Evolutionary conservation across 2,329 filamentous ascomycete species (phyloP).

Genomic region (Pestalotiopsis sp.): DNA sequence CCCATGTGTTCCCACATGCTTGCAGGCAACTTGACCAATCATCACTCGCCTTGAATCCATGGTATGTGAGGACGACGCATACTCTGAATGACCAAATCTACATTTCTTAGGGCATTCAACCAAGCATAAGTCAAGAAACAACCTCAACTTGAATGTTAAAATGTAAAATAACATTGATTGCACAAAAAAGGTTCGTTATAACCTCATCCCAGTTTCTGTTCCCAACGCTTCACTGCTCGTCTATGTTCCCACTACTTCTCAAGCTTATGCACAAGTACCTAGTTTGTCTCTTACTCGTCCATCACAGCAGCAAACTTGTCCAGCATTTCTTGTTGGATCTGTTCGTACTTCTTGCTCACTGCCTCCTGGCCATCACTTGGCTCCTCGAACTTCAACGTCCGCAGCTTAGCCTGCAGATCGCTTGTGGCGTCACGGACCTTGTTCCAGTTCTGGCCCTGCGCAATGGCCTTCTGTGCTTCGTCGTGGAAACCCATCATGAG

Average conservation of each 20-base stretch:
- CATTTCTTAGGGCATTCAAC: too few species aligned
- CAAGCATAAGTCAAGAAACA: too few species aligned
- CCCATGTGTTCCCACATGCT: too few species aligned
- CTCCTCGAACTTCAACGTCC: conserved; percentile 96
- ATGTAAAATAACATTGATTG: conserved; percentile 1
- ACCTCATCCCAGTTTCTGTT: background rate
- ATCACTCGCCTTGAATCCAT: too few species aligned
- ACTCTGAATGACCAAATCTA: too few species aligned
- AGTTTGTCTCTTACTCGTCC: conserved; percentile 73
- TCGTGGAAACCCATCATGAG: conserved; percentile 98
- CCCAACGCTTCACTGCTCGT: background rate
- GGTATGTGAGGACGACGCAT: too few species aligned
- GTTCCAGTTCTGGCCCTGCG: conserved; percentile 87
- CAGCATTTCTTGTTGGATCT: conserved; percentile 85
- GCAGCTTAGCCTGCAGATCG: conserved; percentile 82
- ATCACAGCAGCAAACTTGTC: conserved; percentile 97
- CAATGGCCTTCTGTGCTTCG: conserved; percentile 92
- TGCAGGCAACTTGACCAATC: too few species aligned
- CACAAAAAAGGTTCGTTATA: conserved; percentile 1
- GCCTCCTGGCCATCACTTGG: conserved; percentile 82
- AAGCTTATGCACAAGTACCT: background rate
- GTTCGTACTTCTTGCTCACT: conserved; percentile 93
- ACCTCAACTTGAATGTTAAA: background rate
- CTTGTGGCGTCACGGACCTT: conserved; percentile 90
- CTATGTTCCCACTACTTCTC: conserved; percentile 1